Base-by-base conservation (phyloP, 2,329 filamentous ascomycete species). In the Xylariales sp. region DNA sequence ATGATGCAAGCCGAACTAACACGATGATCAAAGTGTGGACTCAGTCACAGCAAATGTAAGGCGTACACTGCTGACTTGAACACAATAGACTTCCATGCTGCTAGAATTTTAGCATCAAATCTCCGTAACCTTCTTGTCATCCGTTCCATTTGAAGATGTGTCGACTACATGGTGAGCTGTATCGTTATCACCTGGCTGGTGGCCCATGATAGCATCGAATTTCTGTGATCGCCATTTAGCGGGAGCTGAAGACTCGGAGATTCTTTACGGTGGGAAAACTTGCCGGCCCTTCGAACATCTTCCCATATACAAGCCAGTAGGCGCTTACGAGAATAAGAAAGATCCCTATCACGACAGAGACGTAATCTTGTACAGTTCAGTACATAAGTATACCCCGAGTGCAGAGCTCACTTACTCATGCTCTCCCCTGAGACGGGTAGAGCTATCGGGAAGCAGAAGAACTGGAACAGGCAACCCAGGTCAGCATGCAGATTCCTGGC, bases 321-420 rank as follows among this genome's bases (percentile, higher is more conserved):
- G 51, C 47, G 21, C 50, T 45, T 11, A 57, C 50, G 18, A 57
- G 8, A 27, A 55, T 12, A 5, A 57, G 24, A 45, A 63, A 64
- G 2, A 65, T 64, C 10, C 60, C 58, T 38, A 65, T 62, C 3
- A 65, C 60, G 5, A 52, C 60, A 4, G 55, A 57, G 2, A 65
- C 61, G 29, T 65, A 65, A 37, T 64, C 61, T 63, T 19, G 5
- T 11, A 21, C 16, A 31, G 10, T 22, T 38, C 12, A 21, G 29
- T 8, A 27, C n/a, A 27, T n/a, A 27, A 27, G 8, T n/a, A 27
- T 27, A 8, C 24, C n/a, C 8, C 24, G 8, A n/a, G n/a, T 39
- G 8, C 28, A 12, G 12, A 12, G 9, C 4, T 4, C 11, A 35
- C 51, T 47, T 51, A 60, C 58, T 60, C 58, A 61, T 61, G 19